Evolutionary conservation across 2,329 filamentous ascomycete genomes (phyloP), one percentile per base, ranked within the genome.

Genomic region (Huntiella moniliformis): DNA sequence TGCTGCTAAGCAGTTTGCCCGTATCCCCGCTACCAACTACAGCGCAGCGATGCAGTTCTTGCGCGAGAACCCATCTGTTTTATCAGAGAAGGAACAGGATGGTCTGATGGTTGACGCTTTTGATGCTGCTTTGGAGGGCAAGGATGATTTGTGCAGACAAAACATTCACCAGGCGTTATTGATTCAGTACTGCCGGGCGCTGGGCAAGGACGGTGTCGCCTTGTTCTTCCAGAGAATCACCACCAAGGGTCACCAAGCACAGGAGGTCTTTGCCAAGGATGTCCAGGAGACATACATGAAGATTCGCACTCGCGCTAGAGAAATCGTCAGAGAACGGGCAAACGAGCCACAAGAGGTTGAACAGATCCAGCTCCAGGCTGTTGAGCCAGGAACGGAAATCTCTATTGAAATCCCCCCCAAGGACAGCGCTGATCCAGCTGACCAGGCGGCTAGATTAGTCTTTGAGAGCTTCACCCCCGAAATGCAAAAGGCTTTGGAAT

Each of bases 171-270:
- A 96, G 60, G 88, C 82, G 3, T 69, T 96, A 12, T 69, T 98
- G 10, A 66, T 98, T 36, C 91, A 98, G 61, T 98, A 98, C 66
- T 98, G 91, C 64, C 77, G 88, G 7, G 80, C 85, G 37, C 70
- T 98, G 5, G 87, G 88, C 51, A 77, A 75, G 52, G 85, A 96
- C 55, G 88, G 88, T 16, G 86, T 95, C 6, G 73, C 76, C 4
- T 65, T 96, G 28, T 98, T 98, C 69, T 98, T 98, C 73, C 93
- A 91, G 65, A 81, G 88, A 48, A 87, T 98, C 60, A 91, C 82
- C 16, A 93, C 82, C 3, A 77, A 76, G 54, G 83, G 80, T 31
- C 88, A 98, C 62, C 81, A 94, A 63, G 92, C 91, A 5, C 79
- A 82, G 56, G 85, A 83, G 38, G 72, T 96, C 38, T 98, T 98